A percentile compares a stretch with the other conserved stretches of the same genome.
Conservation (phyloP, 2,329 filamentous ascomycete genomes). For the Penicillium sp. region DNA sequence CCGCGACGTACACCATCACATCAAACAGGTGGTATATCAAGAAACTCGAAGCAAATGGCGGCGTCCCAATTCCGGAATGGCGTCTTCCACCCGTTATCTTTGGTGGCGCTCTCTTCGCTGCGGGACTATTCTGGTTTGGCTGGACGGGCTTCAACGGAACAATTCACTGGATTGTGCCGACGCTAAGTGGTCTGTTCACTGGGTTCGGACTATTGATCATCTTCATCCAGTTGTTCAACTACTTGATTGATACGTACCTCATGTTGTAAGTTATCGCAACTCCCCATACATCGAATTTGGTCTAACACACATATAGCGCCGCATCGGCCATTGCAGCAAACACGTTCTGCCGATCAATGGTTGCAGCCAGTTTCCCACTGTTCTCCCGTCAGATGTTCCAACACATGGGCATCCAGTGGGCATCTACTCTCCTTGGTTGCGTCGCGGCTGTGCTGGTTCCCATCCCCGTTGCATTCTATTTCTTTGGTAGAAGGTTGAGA, state of each 20-base stretch:
- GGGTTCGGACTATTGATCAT: conserved; percentile 61
- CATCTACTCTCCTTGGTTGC: conserved; percentile 40
- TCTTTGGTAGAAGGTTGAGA: conserved; percentile 30
- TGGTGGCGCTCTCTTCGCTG: conserved; percentile 56
- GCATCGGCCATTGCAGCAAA: conserved; percentile 59
- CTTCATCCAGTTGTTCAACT: conserved; percentile 61
- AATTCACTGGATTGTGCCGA: conserved; percentile 45
- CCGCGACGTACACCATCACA: conserved; percentile 58
- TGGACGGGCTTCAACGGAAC: conserved; percentile 62
- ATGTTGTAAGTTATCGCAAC: conserved; percentile 47
- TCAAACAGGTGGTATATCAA: conserved; percentile 51
- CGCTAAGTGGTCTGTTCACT: conserved; percentile 53
- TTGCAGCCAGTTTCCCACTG: conserved; percentile 55
- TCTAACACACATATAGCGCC: conserved; percentile 34
- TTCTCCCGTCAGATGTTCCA: conserved; percentile 60
- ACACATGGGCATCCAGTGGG: conserved; percentile 36
- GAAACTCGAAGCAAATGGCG: conserved; percentile 59
- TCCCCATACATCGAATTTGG: too few species aligned
- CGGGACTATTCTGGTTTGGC: conserved; percentile 75
- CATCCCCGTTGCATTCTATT: conserved; percentile 41
- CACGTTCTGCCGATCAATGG: conserved; percentile 55
- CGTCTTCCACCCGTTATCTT: conserved; percentile 57
- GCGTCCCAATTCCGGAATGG: conserved; percentile 60
- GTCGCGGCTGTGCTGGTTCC: conserved; percentile 38
- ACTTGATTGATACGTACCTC: conserved; percentile 61